Conservation (phyloP, 129 eudicot genomes). For the Smallanthus sonchifolius region DNA sequence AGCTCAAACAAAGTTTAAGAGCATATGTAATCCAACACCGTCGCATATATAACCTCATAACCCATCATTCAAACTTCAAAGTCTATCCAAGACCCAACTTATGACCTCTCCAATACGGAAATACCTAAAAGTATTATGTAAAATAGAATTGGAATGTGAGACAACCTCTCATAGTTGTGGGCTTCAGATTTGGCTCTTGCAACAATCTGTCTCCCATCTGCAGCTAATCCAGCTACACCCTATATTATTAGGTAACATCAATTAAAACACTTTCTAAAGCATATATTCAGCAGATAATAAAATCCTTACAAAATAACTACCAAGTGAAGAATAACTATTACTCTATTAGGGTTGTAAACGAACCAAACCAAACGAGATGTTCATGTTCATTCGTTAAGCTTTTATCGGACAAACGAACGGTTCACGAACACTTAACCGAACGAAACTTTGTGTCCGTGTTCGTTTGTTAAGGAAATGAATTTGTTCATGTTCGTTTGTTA, state of each 20-base stretch:
- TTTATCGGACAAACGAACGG: too few relatives aligned
- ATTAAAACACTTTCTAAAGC: neutral
- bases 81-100: neutral
- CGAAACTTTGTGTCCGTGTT: too few relatives aligned
- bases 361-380: neutral
- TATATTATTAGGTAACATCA: constrained; percentile 22
- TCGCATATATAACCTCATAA: neutral
- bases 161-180: constrained; percentile 78
- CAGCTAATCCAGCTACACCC: constrained; percentile 99
- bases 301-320: neutral
- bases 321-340: neutral
- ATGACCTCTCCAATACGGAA: neutral
- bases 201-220: constrained; percentile 98
- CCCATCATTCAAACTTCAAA: neutral
- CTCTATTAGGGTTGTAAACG: neutral
- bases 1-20: neutral
- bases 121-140: neutral
- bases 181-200: constrained; percentile 95
- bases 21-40: constrained; percentile 6
- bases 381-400: too few relatives aligned
- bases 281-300: neutral
- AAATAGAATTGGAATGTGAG: neutral
- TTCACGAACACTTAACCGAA: too few relatives aligned
- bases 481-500: too few relatives aligned
- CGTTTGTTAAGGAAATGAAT: too few relatives aligned